Evolutionary conservation across 176 grass and related monocot genomes (phyloP), one percentile per base, ranked within the genome.

Genomic region (Eleusine coracana): DNA sequence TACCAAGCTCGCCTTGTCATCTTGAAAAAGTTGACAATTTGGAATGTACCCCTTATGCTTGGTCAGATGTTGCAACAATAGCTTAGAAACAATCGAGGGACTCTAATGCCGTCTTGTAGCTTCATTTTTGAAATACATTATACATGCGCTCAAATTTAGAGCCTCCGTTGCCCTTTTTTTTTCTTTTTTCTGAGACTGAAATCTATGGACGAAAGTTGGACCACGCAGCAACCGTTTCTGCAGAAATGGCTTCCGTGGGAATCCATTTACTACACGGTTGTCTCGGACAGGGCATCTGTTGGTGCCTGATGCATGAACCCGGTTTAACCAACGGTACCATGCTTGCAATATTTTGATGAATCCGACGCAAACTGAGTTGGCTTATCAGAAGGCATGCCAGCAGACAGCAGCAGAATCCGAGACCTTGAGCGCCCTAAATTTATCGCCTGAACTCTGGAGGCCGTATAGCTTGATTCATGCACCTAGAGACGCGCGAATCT

Each of bases 401-500:
- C 44, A 65, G 39, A 4, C 11, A 25, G 10, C 77, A 54, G 14
- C 20, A 68, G 77, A 68, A 80, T 69, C 78, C 78, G 78, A 80
- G 78, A 69, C 45, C 63, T 68, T 20, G 78, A 69, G 40, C 1
- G 13, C 46, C 48, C 16, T 80, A 80, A 75, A 37, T 37, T 37
- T 79, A 15, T 37, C 34, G 8, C 4, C 38, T 13, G 31, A 20
- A 10, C 20, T 70, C 10, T 25, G 17, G 52, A 10, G 2, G 8
- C 5, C 12, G 40, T 7, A 16, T 10, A 25, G 17, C 25, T n/a
- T n/a, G 20, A 36, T 82, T 58, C 78, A 82, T 69, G 85, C 50
- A 81, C 85, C 70, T 81, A 10, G 70, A 68, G 78, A 74, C 21
- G 71, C 20, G 70, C 78, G 48, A 20, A 68, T 75, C 18, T 59